phyloP scores from a whole-genome alignment of 768 basidiomycete genomes.

The Pulveroboletus sp. region DNA sequence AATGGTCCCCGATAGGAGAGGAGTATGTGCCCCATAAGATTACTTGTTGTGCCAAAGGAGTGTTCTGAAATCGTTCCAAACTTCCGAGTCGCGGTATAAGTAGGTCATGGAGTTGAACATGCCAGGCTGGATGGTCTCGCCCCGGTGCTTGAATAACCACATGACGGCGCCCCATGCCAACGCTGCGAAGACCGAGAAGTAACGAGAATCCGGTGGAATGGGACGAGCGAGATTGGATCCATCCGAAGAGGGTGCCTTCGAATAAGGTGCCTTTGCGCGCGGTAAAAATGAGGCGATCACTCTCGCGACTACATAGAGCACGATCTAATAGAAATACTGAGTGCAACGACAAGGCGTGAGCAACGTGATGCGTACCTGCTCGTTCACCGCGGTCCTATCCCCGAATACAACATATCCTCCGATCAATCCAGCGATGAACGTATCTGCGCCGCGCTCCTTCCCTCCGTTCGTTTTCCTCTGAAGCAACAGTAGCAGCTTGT shows the following conservation, averaged over 20 bases:
- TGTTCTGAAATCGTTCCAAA: slow-evolving; percentile 78
- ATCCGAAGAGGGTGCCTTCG: slow-evolving; percentile 39
- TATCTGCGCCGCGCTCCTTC: slow-evolving; percentile 76
- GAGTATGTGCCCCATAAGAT: slow-evolving; percentile 9
- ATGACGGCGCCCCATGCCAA: slow-evolving; percentile 94
- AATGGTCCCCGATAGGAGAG: not conserved
- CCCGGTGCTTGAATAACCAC: slow-evolving; percentile 87
- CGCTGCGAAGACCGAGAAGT: slow-evolving; percentile 86
- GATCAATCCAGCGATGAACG: slow-evolving; percentile 88
- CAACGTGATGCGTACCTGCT: slow-evolving; percentile 60
- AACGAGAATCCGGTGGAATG: slow-evolving; percentile 76
- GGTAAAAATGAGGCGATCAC: slow-evolving; percentile 91
- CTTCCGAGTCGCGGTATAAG: slow-evolving; percentile 89
- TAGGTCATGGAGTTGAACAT: slow-evolving; percentile 97
- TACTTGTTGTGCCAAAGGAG: slow-evolving; percentile 89
- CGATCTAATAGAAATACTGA: slow-evolving; percentile 58
- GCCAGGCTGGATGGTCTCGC: slow-evolving; percentile 91
- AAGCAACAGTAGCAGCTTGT: slow-evolving; percentile 80
- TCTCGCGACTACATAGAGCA: slow-evolving; percentile 91
- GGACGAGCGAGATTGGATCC: slow-evolving; percentile 52
- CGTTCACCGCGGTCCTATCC: slow-evolving; percentile 82
- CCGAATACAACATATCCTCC: slow-evolving; percentile 91
- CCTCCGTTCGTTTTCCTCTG: slow-evolving; percentile 81
- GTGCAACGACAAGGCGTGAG: slow-evolving; percentile 7
- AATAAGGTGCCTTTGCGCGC: slow-evolving; percentile 58